Evolutionary conservation across 306 rosid genomes (phyloP), one percentile per base, ranked within the genome.

Genomic region (Sicyos edulis): DNA sequence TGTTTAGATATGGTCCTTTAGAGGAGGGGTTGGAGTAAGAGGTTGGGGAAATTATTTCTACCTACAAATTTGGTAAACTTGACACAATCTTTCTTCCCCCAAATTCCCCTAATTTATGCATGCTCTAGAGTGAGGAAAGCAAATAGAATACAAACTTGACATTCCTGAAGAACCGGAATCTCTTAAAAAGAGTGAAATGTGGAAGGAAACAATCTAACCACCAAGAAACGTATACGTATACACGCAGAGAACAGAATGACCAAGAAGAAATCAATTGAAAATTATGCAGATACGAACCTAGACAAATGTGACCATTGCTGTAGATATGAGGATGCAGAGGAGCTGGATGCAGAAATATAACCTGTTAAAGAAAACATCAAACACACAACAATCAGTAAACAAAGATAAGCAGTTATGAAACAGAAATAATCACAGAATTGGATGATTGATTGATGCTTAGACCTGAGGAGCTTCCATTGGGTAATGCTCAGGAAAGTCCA

Each of bases 391-490:
- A 77, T 63, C 17, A 58, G 10, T 49, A 55, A 49, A 13, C 14
- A 22, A 32, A 32, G 37, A 2, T 42, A n/a, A 37, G 17, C 5
- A 75, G 59, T 50, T 67, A 67, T 1, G 47, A 7, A 47, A 69
- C 0, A 12, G 52, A 72, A 74, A 11, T 14, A 22, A 56, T 54
- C 17, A 29, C 15, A 64, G 5, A 5, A 45, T 0, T 42, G 2
- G n/a, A 78, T 71, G 58, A 52, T 49, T 71, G 58, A 52, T 49
- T 44, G 4, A 50, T 44, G 47, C 14, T 56, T 76, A 44, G 3
- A 95, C 99, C 99, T 95, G 99, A 0, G 99, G 99, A 47, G 99
- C 97, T 85, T 95, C 97, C 99, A 95, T 95, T 1, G 97, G 99
- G 77, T 95, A 95, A 88, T 95, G 90, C 88, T 95, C 97, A 5